A percentile compares a stretch with the other conserved stretches of the same genome.
Evolutionary conservation across 768 basidiomycete genomes (phyloP).

Genomic region (Agrocybe chaxingu): DNA sequence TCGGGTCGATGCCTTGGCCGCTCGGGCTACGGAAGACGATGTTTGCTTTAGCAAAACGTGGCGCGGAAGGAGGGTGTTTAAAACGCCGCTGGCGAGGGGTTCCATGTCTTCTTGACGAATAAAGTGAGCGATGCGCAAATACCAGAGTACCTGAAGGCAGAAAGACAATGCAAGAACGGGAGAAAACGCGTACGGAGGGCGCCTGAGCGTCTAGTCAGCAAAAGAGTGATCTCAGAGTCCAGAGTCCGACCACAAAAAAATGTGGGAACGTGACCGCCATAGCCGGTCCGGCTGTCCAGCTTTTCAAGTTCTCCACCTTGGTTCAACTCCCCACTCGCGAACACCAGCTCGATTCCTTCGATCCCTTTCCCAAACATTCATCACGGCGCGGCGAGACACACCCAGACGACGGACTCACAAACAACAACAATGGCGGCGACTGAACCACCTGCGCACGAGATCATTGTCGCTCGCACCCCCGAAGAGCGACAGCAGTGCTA

Average conservation of each 20-base stretch:
- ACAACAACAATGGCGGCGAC: constrained; percentile 3
- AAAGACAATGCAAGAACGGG: background rate
- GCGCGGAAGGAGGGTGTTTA: constrained; percentile 43
- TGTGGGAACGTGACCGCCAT: constrained; percentile 7
- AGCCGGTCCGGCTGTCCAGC: background rate
- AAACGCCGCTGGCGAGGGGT: constrained; percentile 53
- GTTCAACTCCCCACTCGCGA: background rate
- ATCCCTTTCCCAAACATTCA: constrained; percentile 5
- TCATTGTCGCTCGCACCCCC: constrained; percentile 44
- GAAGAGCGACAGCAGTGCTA: constrained; percentile 64
- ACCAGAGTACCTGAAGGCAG: background rate
- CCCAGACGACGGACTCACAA: background rate
- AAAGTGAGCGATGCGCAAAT: background rate
- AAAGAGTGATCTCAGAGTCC: no score
- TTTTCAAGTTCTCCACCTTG: background rate
- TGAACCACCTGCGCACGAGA: constrained; percentile 42
- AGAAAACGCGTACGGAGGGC: no score
- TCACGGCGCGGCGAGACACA: background rate
- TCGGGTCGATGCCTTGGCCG: constrained; percentile 13
- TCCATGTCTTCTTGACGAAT: constrained; percentile 32
- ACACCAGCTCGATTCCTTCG: background rate
- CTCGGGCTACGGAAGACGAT: constrained; percentile 11
- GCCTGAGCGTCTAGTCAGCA: no score
- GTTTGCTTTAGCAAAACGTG: constrained; percentile 21
- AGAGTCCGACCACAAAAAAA: background rate